Conservation (phyloP, 495 filamentous ascomycete genomes). For the Talaromyces adpressus region DNA sequence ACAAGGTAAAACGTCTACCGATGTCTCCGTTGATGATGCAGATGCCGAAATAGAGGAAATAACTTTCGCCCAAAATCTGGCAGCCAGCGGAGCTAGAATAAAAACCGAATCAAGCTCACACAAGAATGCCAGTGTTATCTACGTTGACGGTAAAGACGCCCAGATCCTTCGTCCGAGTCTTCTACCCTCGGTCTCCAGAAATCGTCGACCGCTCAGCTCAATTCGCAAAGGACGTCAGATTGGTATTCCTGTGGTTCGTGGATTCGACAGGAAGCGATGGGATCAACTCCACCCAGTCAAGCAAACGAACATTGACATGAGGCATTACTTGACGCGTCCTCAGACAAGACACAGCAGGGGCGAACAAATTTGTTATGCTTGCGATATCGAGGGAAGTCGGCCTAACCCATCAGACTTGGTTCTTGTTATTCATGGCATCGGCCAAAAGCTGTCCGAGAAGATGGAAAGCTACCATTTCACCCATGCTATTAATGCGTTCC, state of each 20-base stretch:
- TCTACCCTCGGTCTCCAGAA: constrained; percentile 73
- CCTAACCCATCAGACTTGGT: constrained; percentile 79
- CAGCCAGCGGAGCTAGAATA: constrained; percentile 31
- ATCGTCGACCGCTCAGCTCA: constrained; percentile 67
- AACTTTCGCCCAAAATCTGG: constrained; percentile 27
- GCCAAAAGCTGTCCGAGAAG: constrained; percentile 91
- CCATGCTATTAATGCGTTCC: constrained; percentile 84
- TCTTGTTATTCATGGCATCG: constrained; percentile 89
- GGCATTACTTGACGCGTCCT: constrained; percentile 40
- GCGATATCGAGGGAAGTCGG: constrained; percentile 53
- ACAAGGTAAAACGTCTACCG: constrained; percentile 12
- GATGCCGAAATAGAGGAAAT: constrained; percentile 3
- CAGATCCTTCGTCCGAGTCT: constrained; percentile 75
- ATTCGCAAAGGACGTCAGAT: constrained; percentile 79
- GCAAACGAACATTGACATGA: constrained; percentile 36
- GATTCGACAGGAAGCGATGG: constrained; percentile 75
- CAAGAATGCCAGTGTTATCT: constrained; percentile 70
- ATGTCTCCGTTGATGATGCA: constrained; percentile 9
- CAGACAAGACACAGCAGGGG: constrained; percentile 23
- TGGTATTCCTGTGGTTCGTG: constrained; percentile 79
- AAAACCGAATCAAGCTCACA: constrained; percentile 42
- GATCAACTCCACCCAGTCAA: constrained; percentile 63
- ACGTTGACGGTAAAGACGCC: constrained; percentile 64
- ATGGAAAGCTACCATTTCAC: constrained; percentile 97
- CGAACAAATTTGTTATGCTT: constrained; percentile 40